phyloP scores from a whole-genome alignment of 2,329 filamentous ascomycete species.

The Aureobasidium melanogenum region DNA sequence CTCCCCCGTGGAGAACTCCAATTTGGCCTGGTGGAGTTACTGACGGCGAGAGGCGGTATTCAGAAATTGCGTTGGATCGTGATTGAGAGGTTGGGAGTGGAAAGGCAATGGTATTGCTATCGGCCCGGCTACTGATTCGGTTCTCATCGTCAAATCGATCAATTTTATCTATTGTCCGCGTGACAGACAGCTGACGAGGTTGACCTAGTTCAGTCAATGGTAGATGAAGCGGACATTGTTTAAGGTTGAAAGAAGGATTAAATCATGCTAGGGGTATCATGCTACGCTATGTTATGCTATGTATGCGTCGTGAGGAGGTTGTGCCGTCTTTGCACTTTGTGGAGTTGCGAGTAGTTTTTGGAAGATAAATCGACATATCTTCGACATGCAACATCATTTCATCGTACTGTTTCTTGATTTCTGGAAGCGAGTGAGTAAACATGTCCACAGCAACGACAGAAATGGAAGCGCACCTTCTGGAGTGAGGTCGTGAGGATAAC shows the following conservation, averaged over 20 bases:
- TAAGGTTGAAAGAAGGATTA: neutral
- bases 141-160: no score
- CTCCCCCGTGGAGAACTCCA: neutral
- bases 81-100: neutral
- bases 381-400: neutral
- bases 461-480: neutral
- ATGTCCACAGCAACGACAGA: neutral
- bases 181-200: neutral
- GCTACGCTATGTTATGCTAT: neutral
- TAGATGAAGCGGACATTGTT: neutral
- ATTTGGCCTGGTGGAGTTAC: neutral
- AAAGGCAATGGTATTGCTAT: neutral
- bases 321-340: neutral
- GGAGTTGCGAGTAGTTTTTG: neutral
- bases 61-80: neutral
- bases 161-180: neutral
- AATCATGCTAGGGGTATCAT: slow-evolving; percentile 3
- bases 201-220: neutral
- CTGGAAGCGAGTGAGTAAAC: neutral
- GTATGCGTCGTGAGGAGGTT: neutral
- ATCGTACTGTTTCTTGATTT: neutral
- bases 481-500: slow-evolving; percentile 21
- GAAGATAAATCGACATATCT: neutral
- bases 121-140: neutral
- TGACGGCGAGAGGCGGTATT: neutral